Conservation (phyloP, 768 basidiomycete species). For the Pisolithus sp. region DNA sequence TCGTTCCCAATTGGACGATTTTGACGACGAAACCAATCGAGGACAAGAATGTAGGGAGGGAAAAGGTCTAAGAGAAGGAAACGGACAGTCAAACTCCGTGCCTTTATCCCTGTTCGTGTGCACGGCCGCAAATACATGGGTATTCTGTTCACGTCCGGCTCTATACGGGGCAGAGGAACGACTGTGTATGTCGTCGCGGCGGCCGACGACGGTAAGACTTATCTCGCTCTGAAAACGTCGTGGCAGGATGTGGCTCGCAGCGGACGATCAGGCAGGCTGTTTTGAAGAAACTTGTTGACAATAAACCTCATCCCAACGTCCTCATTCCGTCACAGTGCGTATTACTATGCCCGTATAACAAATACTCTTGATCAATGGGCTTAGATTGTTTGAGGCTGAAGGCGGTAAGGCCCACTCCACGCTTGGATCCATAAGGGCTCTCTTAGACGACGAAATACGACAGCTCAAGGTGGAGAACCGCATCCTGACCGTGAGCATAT, state of each 20-base stretch:
- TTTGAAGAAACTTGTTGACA: not conserved
- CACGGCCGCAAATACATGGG: slow-evolving; percentile 1
- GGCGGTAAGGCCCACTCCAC: not conserved
- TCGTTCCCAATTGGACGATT: no score
- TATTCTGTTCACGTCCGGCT: slow-evolving; percentile 6
- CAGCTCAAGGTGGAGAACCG: no score
- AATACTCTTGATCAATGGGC: not conserved
- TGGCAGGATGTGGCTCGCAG: no score
- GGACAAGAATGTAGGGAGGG: not conserved
- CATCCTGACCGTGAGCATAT: no score
- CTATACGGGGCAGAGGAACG: slow-evolving; percentile 9
- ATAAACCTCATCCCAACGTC: not conserved
- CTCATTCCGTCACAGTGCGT: not conserved
- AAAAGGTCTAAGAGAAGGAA: not conserved
- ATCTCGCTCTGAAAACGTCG: no score
- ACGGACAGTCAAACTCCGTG: not conserved
- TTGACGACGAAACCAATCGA: not conserved
- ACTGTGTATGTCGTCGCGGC: no score
- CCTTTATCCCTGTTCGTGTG: slow-evolving; percentile 1
- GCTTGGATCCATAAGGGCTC: no score
- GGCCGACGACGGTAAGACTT: no score
- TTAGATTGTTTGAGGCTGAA: not conserved
- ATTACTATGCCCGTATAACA: not conserved
- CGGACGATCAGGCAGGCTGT: no score
- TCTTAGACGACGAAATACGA: no score